These are phyloP conservation scores for Aspergillus sp. DNA, from an alignment of 2,329 filamentous ascomycete genomes.

Conservation along the genomic window DNA sequence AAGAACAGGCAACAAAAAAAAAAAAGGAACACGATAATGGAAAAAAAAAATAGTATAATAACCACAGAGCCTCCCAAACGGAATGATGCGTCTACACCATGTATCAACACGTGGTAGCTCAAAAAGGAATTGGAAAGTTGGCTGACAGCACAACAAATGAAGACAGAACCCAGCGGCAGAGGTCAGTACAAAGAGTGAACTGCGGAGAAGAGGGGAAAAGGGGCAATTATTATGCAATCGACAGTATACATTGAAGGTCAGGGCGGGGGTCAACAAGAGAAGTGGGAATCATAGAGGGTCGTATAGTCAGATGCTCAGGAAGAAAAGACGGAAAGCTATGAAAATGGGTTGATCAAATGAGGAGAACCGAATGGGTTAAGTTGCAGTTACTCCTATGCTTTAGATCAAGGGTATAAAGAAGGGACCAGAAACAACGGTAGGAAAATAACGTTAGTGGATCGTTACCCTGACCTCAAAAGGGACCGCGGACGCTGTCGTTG, in stretches of 20 bases:
- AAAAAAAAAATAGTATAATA: conserved; percentile 19
- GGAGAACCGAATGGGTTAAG: conserved; percentile 9
- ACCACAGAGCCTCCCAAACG: conserved; percentile 33
- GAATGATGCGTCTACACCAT: conserved; percentile 28
- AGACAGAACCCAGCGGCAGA: conserved; percentile 8
- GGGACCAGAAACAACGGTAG: conserved; percentile 8
- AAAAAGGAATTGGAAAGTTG: conserved; percentile 18
- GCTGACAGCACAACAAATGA: conserved; percentile 17
- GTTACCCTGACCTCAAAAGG: conserved; percentile 12
- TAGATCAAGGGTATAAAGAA: conserved; percentile 13
- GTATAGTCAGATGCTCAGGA: conserved; percentile 2
- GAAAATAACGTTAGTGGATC: conserved; percentile 13
- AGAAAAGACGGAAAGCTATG: conserved; percentile 4
- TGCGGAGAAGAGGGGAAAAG: conserved; percentile 14
- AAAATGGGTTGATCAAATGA: conserved; percentile 8
- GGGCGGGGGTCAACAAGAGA: conserved; percentile 10
- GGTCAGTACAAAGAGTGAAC: conserved; percentile 12
- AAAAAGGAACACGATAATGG: conserved; percentile 13
- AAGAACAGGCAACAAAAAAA: conserved; percentile 11
- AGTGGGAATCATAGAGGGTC: conserved; percentile 13
- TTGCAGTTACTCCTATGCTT: conserved; percentile 18
- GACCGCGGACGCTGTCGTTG: conserved; percentile 15
- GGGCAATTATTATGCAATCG: conserved; percentile 17
- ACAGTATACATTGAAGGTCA: conserved; percentile 27
- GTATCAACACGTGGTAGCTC: conserved; percentile 27